Percentiles rank a stretch among this genome's conserved stretches.
These are phyloP conservation scores for Penicillium nordicum DNA, from an alignment of 2,329 filamentous ascomycete species.

Conservation along the genomic window DNA sequence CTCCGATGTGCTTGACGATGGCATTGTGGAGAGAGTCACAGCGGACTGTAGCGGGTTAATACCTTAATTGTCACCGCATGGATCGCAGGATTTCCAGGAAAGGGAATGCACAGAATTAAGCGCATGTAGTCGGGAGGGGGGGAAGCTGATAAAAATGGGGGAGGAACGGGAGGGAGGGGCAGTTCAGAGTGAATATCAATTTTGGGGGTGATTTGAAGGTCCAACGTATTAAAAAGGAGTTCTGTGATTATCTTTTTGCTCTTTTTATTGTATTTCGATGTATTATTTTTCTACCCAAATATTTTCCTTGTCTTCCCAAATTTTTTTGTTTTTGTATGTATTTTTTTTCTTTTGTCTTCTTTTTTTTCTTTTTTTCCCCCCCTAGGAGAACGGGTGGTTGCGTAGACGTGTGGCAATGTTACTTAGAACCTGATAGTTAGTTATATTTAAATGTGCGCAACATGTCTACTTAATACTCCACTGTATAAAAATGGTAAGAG, in stretches of 20 bases:
- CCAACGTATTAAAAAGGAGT: slow-evolving; percentile 11
- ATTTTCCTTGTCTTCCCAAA: background rate
- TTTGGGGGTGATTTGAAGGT: slow-evolving; percentile 16
- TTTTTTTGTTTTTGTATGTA: background rate
- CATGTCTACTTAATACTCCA: slow-evolving; percentile 2
- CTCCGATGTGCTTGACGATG: slow-evolving; percentile 38
- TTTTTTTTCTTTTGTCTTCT: background rate
- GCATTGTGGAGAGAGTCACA: slow-evolving; percentile 19
- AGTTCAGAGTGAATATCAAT: slow-evolving; percentile 24
- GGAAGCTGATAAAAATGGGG: slow-evolving; percentile 14
- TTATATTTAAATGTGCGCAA: slow-evolving; percentile 13
- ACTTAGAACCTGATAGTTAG: background rate
- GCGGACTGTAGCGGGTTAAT: slow-evolving; percentile 13
- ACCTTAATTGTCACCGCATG: slow-evolving; percentile 20
- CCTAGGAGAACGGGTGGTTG: slow-evolving; percentile 20
- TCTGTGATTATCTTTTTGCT: background rate
- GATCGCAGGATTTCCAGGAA: background rate
- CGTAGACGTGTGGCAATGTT: slow-evolving; percentile 12
- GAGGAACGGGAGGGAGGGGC: slow-evolving; percentile 16
- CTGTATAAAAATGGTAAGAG: background rate
- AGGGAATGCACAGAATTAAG: slow-evolving; percentile 1
- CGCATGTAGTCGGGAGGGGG: slow-evolving; percentile 6
- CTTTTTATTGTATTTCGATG: slow-evolving; percentile 1
- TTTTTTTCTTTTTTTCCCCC: slow-evolving; percentile 11
- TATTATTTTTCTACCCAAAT: slow-evolving; percentile 3